A percentile compares a stretch with the other conserved stretches of the same genome.
Conservation (phyloP, 441 rosid genomes). For the Erodium texanum region DNA sequence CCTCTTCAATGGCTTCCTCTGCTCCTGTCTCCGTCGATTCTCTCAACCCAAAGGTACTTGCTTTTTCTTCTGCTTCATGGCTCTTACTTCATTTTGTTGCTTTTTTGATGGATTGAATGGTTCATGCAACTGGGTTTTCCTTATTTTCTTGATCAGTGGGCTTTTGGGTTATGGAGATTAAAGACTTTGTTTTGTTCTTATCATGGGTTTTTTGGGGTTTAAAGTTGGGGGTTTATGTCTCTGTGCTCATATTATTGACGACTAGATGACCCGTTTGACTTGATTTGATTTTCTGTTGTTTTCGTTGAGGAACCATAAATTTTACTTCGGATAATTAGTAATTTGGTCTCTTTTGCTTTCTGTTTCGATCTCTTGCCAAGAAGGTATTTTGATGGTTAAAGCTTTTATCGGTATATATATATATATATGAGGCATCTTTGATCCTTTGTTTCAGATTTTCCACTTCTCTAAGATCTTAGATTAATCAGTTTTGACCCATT, state of each 20-base stretch:
- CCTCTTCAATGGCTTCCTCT: neutral
- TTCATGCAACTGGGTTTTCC: no score
- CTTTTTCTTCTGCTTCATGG: neutral
- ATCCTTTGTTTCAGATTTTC: neutral
- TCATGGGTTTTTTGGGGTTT: neutral
- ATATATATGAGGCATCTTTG: neutral
- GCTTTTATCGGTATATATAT: neutral
- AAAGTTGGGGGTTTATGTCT: no score
- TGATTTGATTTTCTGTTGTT: no score
- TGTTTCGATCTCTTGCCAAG: neutral
- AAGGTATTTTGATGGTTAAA: neutral
- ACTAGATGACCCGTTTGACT: no score
- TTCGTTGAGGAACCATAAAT: neutral
- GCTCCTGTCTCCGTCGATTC: neutral
- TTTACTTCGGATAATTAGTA: neutral
- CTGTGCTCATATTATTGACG: no score
- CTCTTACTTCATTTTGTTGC: no score
- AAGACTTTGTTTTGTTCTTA: no score
- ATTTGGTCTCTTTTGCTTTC: neutral
- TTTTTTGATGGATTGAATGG: neutral
- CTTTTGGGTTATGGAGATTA: no score
- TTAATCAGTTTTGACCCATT: neutral
- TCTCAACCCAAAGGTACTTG: slow-evolving; percentile 2
- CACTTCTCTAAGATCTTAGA: neutral
- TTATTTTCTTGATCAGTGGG: no score